Evolutionary conservation across 805 yeast genomes (phyloP), one percentile per base, ranked within the genome.

Genomic region (Starmerella scarabaei): DNA sequence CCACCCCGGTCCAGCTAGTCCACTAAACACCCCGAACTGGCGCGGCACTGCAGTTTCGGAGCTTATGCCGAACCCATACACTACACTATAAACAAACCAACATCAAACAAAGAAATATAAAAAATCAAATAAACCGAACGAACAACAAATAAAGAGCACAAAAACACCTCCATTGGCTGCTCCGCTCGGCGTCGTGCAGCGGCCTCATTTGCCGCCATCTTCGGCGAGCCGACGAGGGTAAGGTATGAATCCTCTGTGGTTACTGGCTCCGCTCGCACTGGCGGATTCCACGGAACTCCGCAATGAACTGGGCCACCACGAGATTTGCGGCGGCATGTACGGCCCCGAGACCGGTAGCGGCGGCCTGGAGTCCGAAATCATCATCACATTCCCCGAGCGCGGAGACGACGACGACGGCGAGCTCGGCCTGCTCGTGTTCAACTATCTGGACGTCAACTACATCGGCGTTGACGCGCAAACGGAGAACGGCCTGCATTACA

Each of bases 301-400:
- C 9, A 66, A 83, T 47, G 68, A 70, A 34, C 58, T 69, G 14
- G 60, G 53, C 9, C 62, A 71, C 36, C 66, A 77, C 15, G 91
- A 82, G 53, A 73, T 73, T 20, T 88, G 98, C 58, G 69, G 85
- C 4, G 98, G 98, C 27, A 79, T 88, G 76, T 88, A 88, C 62
- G 72, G 86, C 41, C 77, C 76, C 51, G 66, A 73, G 35, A 93
- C 86, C 54, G 82, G 93, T 86, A 80, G 84, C 36, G 98, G 98
- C 27, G 45, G 50, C 19, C 36, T 26, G 33, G 30, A 41, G 23
- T 41, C 53, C 20, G 33, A 40, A 23, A 33, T 52, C 24, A 30
- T 38, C 27, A 47, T 52, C 32, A 21, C 37, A 11, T 48, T 52
- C 41, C 41, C 46, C 16, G 37, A 33, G 33, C 23, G 38, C 28